phyloP scores from a whole-genome alignment of 176 grass and related monocot genomes.

The Alloteropsis semialata region DNA sequence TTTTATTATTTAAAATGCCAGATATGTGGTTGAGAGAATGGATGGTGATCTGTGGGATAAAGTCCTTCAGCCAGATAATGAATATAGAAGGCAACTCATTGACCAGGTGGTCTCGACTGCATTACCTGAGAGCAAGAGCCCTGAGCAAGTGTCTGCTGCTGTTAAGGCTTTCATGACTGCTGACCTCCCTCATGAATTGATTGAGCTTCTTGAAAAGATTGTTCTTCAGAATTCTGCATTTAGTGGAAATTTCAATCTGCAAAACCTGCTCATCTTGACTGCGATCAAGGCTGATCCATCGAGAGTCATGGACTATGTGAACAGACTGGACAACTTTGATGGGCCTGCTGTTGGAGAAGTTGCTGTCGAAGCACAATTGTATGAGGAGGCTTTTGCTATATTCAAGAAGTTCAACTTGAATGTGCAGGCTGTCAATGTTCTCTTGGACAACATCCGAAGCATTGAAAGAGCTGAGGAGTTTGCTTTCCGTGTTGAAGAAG shows the following conservation, averaged over 20 bases:
- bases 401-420: constrained; percentile 99
- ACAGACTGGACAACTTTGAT: constrained; percentile 98
- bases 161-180: constrained; percentile 99
- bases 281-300: constrained; percentile 96
- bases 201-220: constrained; percentile 99
- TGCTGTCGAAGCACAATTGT: constrained; percentile 86
- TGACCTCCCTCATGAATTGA: constrained; percentile 94
- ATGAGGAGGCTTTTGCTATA: constrained; percentile 95
- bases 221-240: constrained; percentile 98
- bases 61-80: constrained; percentile 94
- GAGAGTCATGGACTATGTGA: constrained; percentile 93
- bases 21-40: too few species aligned
- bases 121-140: constrained; percentile 95
- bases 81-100: constrained; percentile 96
- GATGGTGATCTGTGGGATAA: too few species aligned
- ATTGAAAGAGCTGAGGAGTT: constrained; percentile 97
- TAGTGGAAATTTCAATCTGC: constrained; percentile 94
- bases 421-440: constrained; percentile 89
- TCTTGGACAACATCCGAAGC: constrained; percentile 82
- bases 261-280: constrained; percentile 94
- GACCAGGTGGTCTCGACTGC: constrained; percentile 99
- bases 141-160: constrained; percentile 97
- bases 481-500: constrained; percentile 90
- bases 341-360: constrained; percentile 96
- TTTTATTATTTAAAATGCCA: constrained; percentile 36